A percentile compares a stretch with the other conserved stretches of the same genome.
These are phyloP conservation scores for Naganishia kalamii DNA, from an alignment of 768 basidiomycete species.

Conservation along the genomic window DNA sequence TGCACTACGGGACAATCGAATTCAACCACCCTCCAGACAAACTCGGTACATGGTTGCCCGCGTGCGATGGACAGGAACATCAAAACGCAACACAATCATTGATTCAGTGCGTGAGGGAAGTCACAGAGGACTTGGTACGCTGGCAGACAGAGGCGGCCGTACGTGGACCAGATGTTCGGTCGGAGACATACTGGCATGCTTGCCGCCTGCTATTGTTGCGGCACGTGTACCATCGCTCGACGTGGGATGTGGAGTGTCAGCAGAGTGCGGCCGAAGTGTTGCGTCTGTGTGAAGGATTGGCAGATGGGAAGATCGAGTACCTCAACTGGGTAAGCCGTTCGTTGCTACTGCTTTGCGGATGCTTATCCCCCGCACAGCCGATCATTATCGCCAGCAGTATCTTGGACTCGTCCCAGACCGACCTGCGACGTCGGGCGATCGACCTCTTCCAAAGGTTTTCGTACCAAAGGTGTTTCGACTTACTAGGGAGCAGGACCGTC, in stretches of 20 bases:
- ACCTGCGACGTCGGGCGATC: neutral
- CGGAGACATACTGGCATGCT: neutral
- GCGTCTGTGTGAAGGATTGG: neutral
- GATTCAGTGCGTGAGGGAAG: neutral
- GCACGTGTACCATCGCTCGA: neutral
- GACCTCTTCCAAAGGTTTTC: constrained; percentile 2
- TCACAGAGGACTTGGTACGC: neutral
- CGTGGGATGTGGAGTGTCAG: constrained; percentile 5
- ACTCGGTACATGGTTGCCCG: neutral
- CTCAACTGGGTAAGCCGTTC: neutral
- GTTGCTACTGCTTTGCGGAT: neutral
- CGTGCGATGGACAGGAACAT: neutral
- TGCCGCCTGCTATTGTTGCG: neutral
- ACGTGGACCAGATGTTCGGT: neutral
- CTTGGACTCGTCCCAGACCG: neutral
- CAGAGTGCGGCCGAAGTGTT: neutral
- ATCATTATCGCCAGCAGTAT: constrained; percentile 11
- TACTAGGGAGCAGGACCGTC: neutral
- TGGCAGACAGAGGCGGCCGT: neutral
- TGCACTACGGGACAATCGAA: neutral
- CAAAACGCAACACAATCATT: neutral
- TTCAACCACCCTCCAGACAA: neutral
- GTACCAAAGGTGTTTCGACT: constrained; percentile 7
- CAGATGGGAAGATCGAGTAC: constrained; percentile 1
- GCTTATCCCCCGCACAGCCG: neutral